phyloP scores from a whole-genome alignment of 2,329 filamentous ascomycete species.

The Clonostachys sp. region DNA sequence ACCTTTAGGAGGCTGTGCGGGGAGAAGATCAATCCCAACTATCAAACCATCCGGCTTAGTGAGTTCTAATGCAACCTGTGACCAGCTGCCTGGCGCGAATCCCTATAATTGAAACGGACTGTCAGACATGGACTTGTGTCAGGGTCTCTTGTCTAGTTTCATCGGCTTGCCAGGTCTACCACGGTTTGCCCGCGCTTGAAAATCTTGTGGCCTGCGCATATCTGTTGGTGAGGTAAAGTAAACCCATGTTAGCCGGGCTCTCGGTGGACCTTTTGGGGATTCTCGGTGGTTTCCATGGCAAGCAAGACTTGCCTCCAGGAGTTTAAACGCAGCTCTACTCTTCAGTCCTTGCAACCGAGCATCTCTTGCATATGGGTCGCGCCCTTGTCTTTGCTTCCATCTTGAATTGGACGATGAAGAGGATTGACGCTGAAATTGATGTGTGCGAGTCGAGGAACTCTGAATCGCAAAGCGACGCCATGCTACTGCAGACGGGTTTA shows the following conservation, averaged over 20 bases:
- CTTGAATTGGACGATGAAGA: conserved; percentile 26
- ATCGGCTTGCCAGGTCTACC: conserved; percentile 69
- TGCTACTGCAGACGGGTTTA: too few relatives aligned
- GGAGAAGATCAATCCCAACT: conserved; percentile 90
- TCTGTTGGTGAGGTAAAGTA: conserved; percentile 37
- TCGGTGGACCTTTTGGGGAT: background rate
- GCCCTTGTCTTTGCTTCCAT: conserved; percentile 78
- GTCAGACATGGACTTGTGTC: too few relatives aligned
- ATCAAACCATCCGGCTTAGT: conserved; percentile 75
- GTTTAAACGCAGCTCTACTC: conserved; percentile 88
- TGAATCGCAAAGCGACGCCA: too few relatives aligned
- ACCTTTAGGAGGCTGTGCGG: conserved; percentile 82
- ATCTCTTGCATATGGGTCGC: conserved; percentile 67
- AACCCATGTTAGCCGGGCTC: background rate
- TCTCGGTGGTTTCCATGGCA: background rate
- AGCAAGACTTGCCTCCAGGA: conserved; percentile 63
- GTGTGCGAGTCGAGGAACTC: background rate
- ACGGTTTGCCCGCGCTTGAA: conserved; percentile 81
- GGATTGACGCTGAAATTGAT: background rate
- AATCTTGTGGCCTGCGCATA: conserved; percentile 75
- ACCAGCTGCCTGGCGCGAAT: conserved; percentile 73
- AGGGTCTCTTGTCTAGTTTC: too few relatives aligned
- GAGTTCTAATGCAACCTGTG: conserved; percentile 76
- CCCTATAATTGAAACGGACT: conserved; percentile 40
- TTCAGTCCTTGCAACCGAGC: conserved; percentile 79